Conservation (phyloP, 495 filamentous ascomycete genomes). For the Neurospora terricola region DNA sequence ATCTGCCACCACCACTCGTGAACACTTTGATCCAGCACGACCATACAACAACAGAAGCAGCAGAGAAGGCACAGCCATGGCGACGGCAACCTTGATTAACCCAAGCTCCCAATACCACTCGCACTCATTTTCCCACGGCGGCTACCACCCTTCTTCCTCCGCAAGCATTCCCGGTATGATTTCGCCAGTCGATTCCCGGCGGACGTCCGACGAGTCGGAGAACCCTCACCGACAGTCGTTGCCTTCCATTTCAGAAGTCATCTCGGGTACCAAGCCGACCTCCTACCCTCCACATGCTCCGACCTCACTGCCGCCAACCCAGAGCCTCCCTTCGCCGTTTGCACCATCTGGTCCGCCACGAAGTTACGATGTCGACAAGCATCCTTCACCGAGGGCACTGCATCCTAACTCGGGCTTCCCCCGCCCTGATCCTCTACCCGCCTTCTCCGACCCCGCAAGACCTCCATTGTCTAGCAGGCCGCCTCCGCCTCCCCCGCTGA, state of each 20-base stretch:
- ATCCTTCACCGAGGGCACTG: constrained; percentile 24
- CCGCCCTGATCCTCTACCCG: constrained; percentile 19
- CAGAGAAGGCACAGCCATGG: constrained; percentile 35
- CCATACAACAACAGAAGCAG: constrained; percentile 24
- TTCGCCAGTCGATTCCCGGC: constrained; percentile 32
- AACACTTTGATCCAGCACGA: constrained; percentile 23
- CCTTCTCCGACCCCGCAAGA: constrained; percentile 25
- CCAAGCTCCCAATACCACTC: constrained; percentile 32
- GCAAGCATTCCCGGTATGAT: constrained; percentile 34
- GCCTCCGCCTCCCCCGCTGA: constrained; percentile 22
- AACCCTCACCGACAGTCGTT: constrained; percentile 34
- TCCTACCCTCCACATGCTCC: constrained; percentile 27
- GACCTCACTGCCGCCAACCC: constrained; percentile 12
- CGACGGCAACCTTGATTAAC: constrained; percentile 36
- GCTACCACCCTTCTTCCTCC: constrained; percentile 30
- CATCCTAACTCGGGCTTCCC: constrained; percentile 20
- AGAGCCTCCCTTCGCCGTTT: constrained; percentile 26
- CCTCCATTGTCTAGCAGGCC: constrained; percentile 15
- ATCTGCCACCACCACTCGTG: constrained; percentile 19
- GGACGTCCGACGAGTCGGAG: constrained; percentile 32
- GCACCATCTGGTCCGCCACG: constrained; percentile 14
- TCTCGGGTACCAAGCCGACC: constrained; percentile 27
- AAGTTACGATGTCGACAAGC: constrained; percentile 19
- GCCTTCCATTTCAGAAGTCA: constrained; percentile 40
- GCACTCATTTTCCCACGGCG: constrained; percentile 16